Evolutionary conservation across 2,329 filamentous ascomycete species (phyloP).

Genomic region (Metarhizium guizhouense): DNA sequence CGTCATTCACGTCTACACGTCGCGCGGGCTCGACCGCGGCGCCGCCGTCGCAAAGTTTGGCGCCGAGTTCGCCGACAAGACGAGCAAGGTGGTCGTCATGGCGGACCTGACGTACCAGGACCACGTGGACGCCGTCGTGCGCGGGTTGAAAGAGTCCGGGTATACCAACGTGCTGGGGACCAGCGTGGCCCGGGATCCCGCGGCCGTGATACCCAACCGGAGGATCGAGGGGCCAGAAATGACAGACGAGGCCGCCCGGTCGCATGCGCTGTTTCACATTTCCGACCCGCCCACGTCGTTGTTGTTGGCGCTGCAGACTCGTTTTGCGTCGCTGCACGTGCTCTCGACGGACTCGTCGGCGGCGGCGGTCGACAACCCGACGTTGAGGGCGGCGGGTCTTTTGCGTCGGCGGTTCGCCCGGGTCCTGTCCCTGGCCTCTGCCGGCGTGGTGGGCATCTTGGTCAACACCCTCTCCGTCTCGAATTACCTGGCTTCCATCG

Average conservation of each 20-base stretch:
- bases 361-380: slow-evolving; percentile 38
- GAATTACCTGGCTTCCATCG: slow-evolving; percentile 78
- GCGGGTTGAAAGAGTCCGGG: slow-evolving; percentile 48
- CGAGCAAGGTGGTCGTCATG: slow-evolving; percentile 65
- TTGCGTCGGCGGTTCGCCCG: slow-evolving; percentile 85
- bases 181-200: slow-evolving; percentile 66
- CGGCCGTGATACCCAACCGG: slow-evolving; percentile 76
- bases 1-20: slow-evolving; percentile 85
- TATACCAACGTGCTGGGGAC: slow-evolving; percentile 65
- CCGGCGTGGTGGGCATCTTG: slow-evolving; percentile 81
- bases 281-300: slow-evolving; percentile 72
- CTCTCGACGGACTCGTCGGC: slow-evolving; percentile 54
- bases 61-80: slow-evolving; percentile 55
- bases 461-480: slow-evolving; percentile 91
- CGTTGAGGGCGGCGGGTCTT: slow-evolving; percentile 38
- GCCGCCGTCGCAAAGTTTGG: slow-evolving; percentile 52
- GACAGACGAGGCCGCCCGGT: slow-evolving; percentile 39
- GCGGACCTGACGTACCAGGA: slow-evolving; percentile 82
- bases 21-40: slow-evolving; percentile 55
- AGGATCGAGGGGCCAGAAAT: slow-evolving; percentile 40
- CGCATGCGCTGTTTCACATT: slow-evolving; percentile 78
- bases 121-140: slow-evolving; percentile 54
- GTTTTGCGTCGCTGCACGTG: slow-evolving; percentile 70
- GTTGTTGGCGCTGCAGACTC: slow-evolving; percentile 77
- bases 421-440: slow-evolving; percentile 69